Evolutionary conservation across 2,329 filamentous ascomycete species (phyloP), one percentile per base, ranked within the genome.

Genomic region (Cytospora leucostoma): DNA sequence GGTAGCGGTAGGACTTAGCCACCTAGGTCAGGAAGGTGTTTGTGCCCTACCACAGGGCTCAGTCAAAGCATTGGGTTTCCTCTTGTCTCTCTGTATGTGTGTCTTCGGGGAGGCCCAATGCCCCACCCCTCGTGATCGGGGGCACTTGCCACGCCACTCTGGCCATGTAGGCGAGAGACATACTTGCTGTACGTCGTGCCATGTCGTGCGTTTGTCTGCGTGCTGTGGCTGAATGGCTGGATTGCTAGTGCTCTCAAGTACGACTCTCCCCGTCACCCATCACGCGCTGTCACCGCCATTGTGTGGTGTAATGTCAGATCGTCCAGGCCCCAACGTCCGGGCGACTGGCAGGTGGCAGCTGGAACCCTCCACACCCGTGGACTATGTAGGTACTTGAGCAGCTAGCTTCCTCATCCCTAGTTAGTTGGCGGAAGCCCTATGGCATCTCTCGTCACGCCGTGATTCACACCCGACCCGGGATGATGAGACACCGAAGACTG

Each of bases 221-320:
- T 21, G 38, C 33, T 27, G 32, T 55, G 27, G 38, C 58, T 32
- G 49, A 21, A 35, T 51, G 58, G 32, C 38, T 21, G 55, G 58
- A 27, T 40, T 49, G 27, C 27, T 61, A 49, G 51, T 52, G 47
- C 38, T 37, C n/a, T 38, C 40, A 19, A 27, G 38, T 40, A 19
- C 37, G 34, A 44, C 35, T 44, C 47, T 51, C 51, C 17, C 37
- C 38, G 13, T 49, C 51, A 32, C 15, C 49, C n/a, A 38, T 49
- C 58, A 57, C 50, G 44, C 40, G 50, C 33, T 54, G 56, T 60
- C 64, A 63, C 61, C 56, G 61, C 49, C 38, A 63, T 55, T 50
- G 60, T 17, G 56, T 60, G 40, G 56, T 57, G 64, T 56, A 54
- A 51, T 60, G 13, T 56, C 53, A 59, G 44, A 52, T 33, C 40